phyloP scores from a whole-genome alignment of 257 asterid genomes.

The Rhazya stricta region DNA sequence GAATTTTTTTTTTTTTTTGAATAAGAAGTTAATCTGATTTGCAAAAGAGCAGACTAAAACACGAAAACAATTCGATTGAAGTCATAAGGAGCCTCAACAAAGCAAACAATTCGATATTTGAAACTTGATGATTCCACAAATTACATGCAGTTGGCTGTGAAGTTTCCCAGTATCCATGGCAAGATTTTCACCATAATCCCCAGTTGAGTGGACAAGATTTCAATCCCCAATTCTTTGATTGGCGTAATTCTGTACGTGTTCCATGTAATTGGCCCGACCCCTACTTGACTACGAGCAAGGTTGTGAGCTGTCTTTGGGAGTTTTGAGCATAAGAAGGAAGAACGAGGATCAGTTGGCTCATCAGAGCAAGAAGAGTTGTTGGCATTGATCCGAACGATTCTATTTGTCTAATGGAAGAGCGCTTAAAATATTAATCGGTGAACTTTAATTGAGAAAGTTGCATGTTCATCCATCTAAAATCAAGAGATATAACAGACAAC shows the following conservation, averaged over 20 bases:
- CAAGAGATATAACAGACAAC: too few relatives aligned
- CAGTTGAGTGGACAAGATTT: conserved; percentile 20
- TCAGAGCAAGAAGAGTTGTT: not conserved
- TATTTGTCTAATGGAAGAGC: not conserved
- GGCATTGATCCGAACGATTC: not conserved
- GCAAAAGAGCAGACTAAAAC: too few relatives aligned
- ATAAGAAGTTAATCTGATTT: too few relatives aligned
- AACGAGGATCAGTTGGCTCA: not conserved
- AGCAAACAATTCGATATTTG: too few relatives aligned
- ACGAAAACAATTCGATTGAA: too few relatives aligned
- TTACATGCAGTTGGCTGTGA: conserved; percentile 31
- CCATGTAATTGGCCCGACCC: conserved; percentile 42
- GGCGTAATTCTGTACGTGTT: conserved; percentile 34
- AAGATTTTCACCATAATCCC: conserved; percentile 54
- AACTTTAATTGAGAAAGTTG: not conserved
- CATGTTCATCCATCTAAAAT: not conserved
- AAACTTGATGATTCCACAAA: too few relatives aligned
- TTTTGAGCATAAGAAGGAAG: conserved; percentile 13
- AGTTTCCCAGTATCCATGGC: conserved; percentile 30
- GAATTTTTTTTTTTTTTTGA: too few relatives aligned
- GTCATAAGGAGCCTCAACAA: too few relatives aligned
- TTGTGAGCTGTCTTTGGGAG: conserved; percentile 33
- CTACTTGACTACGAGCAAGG: conserved; percentile 29
- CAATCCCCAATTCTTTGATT: conserved; percentile 30
- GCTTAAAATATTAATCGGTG: not conserved